Evolutionary conservation across 495 filamentous ascomycete species (phyloP).

Genomic region (Penicillium odoratum): DNA sequence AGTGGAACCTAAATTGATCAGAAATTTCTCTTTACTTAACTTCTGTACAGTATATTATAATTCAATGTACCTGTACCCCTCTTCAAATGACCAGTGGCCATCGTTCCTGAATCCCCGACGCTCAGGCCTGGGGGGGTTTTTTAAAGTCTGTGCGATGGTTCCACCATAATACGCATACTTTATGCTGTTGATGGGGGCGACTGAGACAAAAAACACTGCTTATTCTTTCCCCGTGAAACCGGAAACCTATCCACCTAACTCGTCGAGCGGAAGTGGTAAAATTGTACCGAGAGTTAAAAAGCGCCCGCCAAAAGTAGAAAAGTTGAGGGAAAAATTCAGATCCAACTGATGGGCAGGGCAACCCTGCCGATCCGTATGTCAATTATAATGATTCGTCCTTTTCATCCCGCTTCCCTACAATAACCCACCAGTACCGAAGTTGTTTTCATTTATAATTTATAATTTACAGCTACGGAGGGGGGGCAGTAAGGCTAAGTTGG

Average conservation of each 20-base stretch:
- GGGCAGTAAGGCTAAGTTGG: conserved; percentile 3
- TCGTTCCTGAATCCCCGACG: conserved; percentile 35
- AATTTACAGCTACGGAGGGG: conserved; percentile 9
- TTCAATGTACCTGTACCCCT: neutral
- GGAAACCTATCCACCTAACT: conserved; percentile 7
- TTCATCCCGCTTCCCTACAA: neutral
- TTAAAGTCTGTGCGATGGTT: conserved; percentile 8
- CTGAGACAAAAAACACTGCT: conserved; percentile 18
- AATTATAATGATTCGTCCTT: conserved; percentile 18
- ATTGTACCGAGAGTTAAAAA: neutral
- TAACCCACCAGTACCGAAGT: conserved; percentile 19
- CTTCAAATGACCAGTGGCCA: conserved; percentile 29
- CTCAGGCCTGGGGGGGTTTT: conserved; percentile 17
- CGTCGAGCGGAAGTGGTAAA: neutral
- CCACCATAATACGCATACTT: conserved; percentile 5
- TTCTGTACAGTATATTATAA: too few relatives aligned
- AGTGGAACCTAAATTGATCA: too few relatives aligned
- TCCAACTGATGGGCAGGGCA: neutral
- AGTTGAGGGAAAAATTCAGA: neutral
- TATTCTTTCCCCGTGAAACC: conserved; percentile 6
- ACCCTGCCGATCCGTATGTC: conserved; percentile 27
- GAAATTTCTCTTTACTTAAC: too few relatives aligned
- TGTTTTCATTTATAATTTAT: conserved; percentile 7
- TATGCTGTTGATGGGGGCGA: conserved; percentile 13
- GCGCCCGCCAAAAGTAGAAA: neutral